Evolutionary conservation across 129 eudicot genomes (phyloP).

Genomic region (Helichrysum umbraculigerum): DNA sequence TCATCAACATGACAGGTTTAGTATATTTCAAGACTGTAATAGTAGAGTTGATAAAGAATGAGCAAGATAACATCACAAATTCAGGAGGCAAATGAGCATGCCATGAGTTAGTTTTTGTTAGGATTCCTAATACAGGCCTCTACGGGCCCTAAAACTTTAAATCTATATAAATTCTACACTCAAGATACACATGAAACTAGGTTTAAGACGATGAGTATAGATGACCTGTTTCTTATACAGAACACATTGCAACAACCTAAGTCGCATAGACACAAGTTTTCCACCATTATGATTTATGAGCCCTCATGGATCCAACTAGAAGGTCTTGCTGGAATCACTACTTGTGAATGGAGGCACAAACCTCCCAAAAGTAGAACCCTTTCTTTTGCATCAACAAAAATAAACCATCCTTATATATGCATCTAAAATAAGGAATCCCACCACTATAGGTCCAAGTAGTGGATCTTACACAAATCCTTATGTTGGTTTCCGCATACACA

Average conservation of each 20-base stretch:
- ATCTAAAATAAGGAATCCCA: not conserved
- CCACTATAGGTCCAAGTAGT: not conserved
- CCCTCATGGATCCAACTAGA: too few relatives aligned
- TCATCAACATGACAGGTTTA: not conserved
- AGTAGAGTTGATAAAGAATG: too few relatives aligned
- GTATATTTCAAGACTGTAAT: too few relatives aligned
- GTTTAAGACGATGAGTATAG: not conserved
- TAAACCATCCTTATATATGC: not conserved
- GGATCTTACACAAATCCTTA: not conserved
- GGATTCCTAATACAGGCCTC: too few relatives aligned
- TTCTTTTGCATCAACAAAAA: too few relatives aligned
- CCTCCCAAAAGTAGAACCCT: too few relatives aligned
- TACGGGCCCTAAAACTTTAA: not conserved
- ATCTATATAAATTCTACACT: not conserved
- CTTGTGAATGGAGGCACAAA: too few relatives aligned
- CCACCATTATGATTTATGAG: too few relatives aligned
- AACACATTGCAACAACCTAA: not conserved
- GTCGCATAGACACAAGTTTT: not conserved
- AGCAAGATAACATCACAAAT: too few relatives aligned
- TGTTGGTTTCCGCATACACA: not conserved
- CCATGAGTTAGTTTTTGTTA: too few relatives aligned
- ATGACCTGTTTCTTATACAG: not conserved
- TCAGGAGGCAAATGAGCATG: too few relatives aligned
- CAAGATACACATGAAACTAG: not conserved
- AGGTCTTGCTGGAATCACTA: too few relatives aligned